Conservation (phyloP, 2,329 filamentous ascomycete genomes). For the Penicillium capsulatum region DNA sequence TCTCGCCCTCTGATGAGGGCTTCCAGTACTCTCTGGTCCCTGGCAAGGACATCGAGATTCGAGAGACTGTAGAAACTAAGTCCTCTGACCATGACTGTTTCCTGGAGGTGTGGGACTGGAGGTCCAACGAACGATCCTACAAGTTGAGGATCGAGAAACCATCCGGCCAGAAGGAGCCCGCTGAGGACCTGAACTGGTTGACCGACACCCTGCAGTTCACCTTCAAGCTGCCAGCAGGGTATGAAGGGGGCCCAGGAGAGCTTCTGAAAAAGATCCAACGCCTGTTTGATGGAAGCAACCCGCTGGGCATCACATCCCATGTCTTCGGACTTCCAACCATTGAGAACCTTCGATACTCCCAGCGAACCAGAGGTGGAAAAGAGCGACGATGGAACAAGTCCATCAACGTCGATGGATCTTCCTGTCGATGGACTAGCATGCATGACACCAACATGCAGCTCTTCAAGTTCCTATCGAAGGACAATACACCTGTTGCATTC, state of each 20-base stretch:
- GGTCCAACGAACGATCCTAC: neutral
- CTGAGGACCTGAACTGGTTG: neutral
- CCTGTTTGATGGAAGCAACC: neutral
- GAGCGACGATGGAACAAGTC: too few species aligned
- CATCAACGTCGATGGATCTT: too few species aligned
- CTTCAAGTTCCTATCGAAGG: too few species aligned
- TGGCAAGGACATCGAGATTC: neutral
- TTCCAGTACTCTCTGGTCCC: neutral
- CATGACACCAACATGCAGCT: too few species aligned
- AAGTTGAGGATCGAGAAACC: neutral
- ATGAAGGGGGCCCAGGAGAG: conserved; percentile 3
- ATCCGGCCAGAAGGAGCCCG: neutral
- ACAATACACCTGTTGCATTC: neutral
- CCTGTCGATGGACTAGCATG: too few species aligned
- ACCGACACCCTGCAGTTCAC: conserved; percentile 2
- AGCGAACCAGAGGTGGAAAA: too few species aligned
- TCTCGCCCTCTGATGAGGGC: neutral
- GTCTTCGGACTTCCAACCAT: neutral
- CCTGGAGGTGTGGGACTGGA: neutral
- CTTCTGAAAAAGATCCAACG: neutral
- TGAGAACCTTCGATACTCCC: neutral
- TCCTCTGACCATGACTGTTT: neutral
- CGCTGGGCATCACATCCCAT: neutral
- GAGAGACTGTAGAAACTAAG: neutral
- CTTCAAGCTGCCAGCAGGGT: conserved; percentile 5